These are phyloP conservation scores for Phytophthora sp. DNA, from an alignment of 352 stramenopile genomes.

Conservation along the genomic window DNA sequence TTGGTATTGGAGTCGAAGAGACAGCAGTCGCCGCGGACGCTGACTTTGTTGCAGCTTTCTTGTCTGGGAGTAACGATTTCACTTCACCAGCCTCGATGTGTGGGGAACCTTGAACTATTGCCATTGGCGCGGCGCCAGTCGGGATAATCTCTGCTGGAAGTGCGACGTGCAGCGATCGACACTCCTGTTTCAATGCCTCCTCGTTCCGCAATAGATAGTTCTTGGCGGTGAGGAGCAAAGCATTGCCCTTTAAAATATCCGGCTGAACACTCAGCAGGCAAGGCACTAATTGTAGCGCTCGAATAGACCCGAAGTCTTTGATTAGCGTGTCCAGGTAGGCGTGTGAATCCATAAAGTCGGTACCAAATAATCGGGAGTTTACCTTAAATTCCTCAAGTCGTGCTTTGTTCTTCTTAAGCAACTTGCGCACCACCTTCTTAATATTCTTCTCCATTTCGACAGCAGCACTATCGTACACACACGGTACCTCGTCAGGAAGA, in stretches of 20 bases:
- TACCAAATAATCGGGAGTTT: conserved; percentile 77
- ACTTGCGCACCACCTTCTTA: conserved; percentile 71
- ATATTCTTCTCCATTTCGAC: conserved; percentile 76
- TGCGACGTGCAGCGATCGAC: conserved; percentile 19
- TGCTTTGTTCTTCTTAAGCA: conserved; percentile 63
- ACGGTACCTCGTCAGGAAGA: conserved; percentile 58
- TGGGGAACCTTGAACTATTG: no score
- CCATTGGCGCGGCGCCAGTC: no score
- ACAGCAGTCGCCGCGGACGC: no score
- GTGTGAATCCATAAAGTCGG: conserved; percentile 78
- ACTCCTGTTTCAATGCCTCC: conserved; percentile 38
- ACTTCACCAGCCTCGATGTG: no score
- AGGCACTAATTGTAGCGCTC: conserved; percentile 67
- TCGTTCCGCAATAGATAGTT: conserved; percentile 60
- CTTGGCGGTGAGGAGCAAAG: conserved; percentile 54
- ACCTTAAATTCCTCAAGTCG: conserved; percentile 84
- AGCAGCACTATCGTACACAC: conserved; percentile 66
- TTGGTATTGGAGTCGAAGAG: no score
- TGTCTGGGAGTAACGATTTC: no score
- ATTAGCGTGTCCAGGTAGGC: conserved; percentile 76
- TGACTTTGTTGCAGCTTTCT: no score
- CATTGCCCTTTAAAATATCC: conserved; percentile 61
- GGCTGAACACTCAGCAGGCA: conserved; percentile 72
- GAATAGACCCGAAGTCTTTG: conserved; percentile 58
- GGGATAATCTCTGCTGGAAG: no score